phyloP scores from a whole-genome alignment of 192 early-diverging fungal species.

The Linderina pennispora region DNA sequence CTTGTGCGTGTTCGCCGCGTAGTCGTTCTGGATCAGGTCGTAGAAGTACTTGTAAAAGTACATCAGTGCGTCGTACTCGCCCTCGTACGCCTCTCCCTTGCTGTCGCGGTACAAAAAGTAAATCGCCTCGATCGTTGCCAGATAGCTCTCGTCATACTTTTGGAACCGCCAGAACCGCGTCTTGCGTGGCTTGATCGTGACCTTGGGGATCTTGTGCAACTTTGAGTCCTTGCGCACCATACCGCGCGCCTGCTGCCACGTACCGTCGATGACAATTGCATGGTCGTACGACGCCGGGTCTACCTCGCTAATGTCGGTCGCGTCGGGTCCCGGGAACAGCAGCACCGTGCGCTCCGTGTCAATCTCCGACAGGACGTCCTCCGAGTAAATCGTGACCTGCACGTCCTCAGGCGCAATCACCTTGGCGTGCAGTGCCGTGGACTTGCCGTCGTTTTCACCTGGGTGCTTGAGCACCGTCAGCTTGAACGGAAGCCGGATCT shows the following conservation, averaged over 20 bases:
- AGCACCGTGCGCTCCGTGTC: conserved; percentile 66
- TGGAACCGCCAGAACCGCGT: conserved; percentile 95
- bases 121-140: conserved; percentile 95
- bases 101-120: conserved; percentile 91
- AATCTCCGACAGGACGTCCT: conserved; percentile 48
- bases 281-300: conserved; percentile 61
- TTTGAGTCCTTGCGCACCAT: conserved; percentile 49
- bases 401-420: conserved; percentile 67
- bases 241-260: conserved; percentile 79
- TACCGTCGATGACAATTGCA: conserved; percentile 91
- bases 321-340: conserved; percentile 79
- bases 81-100: conserved; percentile 53
- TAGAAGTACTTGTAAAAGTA: conserved; percentile 92
- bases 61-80: conserved; percentile 82
- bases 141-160: conserved; percentile 57
- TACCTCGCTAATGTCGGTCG: conserved; percentile 62
- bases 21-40: conserved; percentile 74
- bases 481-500: conserved; percentile 61
- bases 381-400: conserved; percentile 51
- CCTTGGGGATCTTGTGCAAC: conserved; percentile 48
- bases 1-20: conserved; percentile 55
- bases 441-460: conserved; percentile 74
- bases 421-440: conserved; percentile 81
- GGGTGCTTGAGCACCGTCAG: conserved; percentile 79
- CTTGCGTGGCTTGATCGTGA: conserved; percentile 62